Evolutionary conservation across 768 basidiomycete species (phyloP), one percentile per base, ranked within the genome.

Genomic region (Pleurotus tuoliensis): DNA sequence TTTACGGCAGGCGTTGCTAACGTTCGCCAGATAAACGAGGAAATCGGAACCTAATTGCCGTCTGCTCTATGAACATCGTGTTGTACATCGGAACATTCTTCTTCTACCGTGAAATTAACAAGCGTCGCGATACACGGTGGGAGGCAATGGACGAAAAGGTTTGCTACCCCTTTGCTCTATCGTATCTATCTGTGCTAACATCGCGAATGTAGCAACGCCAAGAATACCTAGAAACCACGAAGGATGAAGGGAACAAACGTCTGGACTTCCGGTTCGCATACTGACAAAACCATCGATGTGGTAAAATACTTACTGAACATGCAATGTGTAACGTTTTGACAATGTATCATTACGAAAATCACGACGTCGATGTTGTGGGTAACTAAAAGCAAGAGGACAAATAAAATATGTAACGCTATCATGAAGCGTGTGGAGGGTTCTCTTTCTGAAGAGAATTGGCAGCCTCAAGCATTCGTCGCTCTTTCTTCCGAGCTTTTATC

Each of bases 181-280:
- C 58, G 15, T 24, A 16, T 24, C 55, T 50, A n/a, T 13, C 16
- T 3, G 49, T 22, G 30, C 47, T 30, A 52, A 52, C 11, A 22
- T 37, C 40, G 30, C 40, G 48, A 22, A 37, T 38, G 40, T 62
- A 84, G 83, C 76, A 84, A 64, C 80, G 77, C 62, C 70, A 74
- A 44, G 69, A 82, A 16, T 88, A 89, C 66, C 64, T 86, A 0
- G 74, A 77, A 53, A 84, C 76, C 13, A 84, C 87, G n/a, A 77
- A 73, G 30, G 85, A 88, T 55, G 70, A 76, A 59, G 84, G 86
- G 22, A 87, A 85, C 60, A 66, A 76, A 58, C 69, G 82, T 37
- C 65, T 87, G 57, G 83, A 87, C 61, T 87, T 86, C 71, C 73
- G 82, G 12, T 87, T 87, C 58, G 79, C 77, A 4, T 82, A 86